Base-by-base conservation (phyloP, 2,329 filamentous ascomycete species). In the Alternaria sp. region DNA sequence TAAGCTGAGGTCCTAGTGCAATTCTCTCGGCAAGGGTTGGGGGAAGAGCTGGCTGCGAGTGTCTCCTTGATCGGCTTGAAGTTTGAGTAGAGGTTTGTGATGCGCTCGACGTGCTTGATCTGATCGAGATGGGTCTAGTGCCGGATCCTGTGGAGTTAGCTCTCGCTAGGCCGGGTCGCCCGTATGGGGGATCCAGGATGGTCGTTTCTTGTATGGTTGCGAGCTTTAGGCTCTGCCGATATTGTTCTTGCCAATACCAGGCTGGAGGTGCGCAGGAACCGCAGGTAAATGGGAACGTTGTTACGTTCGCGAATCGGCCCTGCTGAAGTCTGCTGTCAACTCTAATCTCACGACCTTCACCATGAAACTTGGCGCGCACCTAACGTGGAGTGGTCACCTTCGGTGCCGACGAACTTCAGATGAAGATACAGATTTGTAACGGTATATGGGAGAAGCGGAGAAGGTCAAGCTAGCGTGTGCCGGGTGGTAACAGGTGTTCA, bases 241-340 rank as follows among this genome's bases (percentile, higher is more conserved):
- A 45, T 23, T 28, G 41, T 44, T 58, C 50, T 55, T 60, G 45
- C 50, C 43, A 45, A 44, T 58, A 59, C 57, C 58, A 44, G 50
- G 55, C 61, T 46, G 63, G 55, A 18, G 61, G 56, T 47, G 59
- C 58, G 25, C 61, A 68, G 46, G 61, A 41, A 26, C 45, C 64
- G 44, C 63, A 67, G 33, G 50, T 55, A 18, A 63, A 51, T 12
- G 62, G 37, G 57, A 66, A 62, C 66, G 68, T 66, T 55, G 37
- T 69, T 64, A 41, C 49, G 63, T 61, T 60, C 55, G 37, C 21
- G 30, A 44, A 54, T 23, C 25, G 21, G 58, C 44, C 55, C 45
- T 47, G 23, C 20, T 33, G 11, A 14, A 25, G n/a, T 23, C 11
- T 46, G 43, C 15, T 4, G 25, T 30, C 18, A n/a, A 25, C 18